phyloP scores from a whole-genome alignment of 352 stramenopile species.

The Phytophthora crassamura region DNA sequence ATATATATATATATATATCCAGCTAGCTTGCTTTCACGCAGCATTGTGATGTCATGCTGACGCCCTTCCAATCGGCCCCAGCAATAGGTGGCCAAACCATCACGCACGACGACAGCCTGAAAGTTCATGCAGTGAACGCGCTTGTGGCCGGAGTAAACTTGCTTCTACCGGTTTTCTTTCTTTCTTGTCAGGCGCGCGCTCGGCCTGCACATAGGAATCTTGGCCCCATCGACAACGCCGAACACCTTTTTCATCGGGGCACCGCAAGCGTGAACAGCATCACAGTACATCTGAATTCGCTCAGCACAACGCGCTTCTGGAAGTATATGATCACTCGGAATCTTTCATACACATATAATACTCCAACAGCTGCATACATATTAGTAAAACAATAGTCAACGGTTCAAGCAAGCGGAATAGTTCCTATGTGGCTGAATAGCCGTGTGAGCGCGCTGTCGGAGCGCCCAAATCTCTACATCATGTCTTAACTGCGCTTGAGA shows the following conservation, averaged over 20 bases:
- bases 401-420: not conserved
- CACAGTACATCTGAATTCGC: constrained; percentile 12
- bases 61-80: constrained; percentile 18
- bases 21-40: constrained; percentile 14
- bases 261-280: not conserved
- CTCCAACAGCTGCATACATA: not conserved
- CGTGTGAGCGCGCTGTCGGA: not conserved
- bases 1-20: constrained; percentile 2
- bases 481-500: constrained; percentile 2
- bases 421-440: constrained; percentile 4
- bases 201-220: constrained; percentile 4
- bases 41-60: constrained; percentile 12
- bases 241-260: constrained; percentile 8
- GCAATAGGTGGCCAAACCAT: constrained; percentile 10
- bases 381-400: constrained; percentile 1
- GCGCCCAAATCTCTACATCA: not conserved
- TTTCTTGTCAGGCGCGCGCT: not conserved
- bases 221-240: constrained; percentile 12
- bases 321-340: constrained; percentile 11
- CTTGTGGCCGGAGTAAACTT: constrained; percentile 15
- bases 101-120: constrained; percentile 1
- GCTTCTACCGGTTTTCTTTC: constrained; percentile 12
- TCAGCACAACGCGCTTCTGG: constrained; percentile 8
- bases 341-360: constrained; percentile 7
- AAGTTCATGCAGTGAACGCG: constrained; percentile 11